Conservation (phyloP, 2,329 filamentous ascomycete genomes). For the Calonectria pauciramosa region DNA sequence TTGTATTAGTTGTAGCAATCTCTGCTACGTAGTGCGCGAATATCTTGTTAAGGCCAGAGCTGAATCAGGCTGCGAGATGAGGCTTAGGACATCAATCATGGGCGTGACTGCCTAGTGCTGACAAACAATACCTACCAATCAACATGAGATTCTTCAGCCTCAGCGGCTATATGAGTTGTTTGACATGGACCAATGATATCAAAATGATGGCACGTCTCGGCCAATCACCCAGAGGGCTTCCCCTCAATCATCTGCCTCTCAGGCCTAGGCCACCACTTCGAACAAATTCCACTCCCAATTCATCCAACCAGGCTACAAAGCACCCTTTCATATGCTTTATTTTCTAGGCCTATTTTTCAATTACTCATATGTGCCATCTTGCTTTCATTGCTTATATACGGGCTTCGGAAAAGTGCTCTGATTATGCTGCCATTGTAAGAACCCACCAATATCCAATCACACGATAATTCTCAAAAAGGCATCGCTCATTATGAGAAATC, state of each 20-base stretch:
- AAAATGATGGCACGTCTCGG: neutral
- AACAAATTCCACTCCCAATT: no score
- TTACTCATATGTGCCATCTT: no score
- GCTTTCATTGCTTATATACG: no score
- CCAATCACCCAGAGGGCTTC: neutral
- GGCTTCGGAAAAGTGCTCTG: no score
- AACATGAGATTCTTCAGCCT: neutral
- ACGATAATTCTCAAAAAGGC: no score
- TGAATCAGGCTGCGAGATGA: neutral
- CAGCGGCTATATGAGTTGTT: neutral
- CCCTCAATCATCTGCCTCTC: neutral
- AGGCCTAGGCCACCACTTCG: no score
- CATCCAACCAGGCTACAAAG: no score
- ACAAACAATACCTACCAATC: neutral
- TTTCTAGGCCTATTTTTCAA: no score
- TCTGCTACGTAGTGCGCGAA: neutral
- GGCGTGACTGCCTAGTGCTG: neutral
- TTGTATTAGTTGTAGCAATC: neutral
- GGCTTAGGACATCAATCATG: neutral
- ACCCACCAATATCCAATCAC: no score
- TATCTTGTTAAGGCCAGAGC: neutral
- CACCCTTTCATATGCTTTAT: no score
- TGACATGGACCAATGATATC: neutral
- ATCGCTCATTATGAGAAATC: no score
- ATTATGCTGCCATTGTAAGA: no score